phyloP scores from a whole-genome alignment of 2,329 filamentous ascomycete genomes.

The Fusarium secorum region DNA sequence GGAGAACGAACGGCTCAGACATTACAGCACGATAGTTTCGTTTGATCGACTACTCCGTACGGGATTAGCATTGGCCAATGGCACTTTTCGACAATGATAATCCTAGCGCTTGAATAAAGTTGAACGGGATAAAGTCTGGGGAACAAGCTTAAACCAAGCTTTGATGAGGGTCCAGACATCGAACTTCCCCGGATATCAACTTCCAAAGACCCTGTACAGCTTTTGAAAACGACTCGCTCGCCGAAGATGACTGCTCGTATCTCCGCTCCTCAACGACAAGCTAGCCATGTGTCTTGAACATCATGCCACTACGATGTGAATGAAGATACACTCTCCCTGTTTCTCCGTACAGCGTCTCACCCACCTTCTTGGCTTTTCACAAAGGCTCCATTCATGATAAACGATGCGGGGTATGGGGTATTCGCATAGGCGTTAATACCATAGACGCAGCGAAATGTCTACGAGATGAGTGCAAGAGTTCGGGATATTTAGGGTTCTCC shows the following conservation, averaged over 20 bases:
- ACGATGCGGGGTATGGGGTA: conserved; percentile 27
- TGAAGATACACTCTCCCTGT: not conserved
- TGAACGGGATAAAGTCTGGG: conserved; percentile 10
- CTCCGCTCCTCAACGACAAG: not conserved
- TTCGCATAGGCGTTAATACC: not conserved
- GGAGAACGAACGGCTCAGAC: conserved; percentile 3
- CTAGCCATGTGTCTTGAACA: not conserved
- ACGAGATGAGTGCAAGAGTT: not conserved
- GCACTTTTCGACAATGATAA: not conserved
- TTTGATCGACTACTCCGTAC: not conserved
- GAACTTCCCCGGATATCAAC: conserved; percentile 1
- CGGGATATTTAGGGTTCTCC: conserved; percentile 31
- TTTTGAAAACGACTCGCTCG: conserved; percentile 7
- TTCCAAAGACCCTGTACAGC: not conserved
- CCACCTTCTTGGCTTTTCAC: not conserved
- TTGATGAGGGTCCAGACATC: not conserved
- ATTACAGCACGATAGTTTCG: not conserved
- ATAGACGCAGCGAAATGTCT: not conserved
- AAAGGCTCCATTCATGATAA: not conserved
- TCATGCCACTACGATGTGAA: conserved; percentile 10
- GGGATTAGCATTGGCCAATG: not conserved
- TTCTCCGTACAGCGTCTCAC: conserved; percentile 24
- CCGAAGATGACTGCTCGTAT: conserved; percentile 29
- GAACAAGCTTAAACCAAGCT: conserved; percentile 1
- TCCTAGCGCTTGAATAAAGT: not conserved